Conservation (phyloP, 2,329 filamentous ascomycete genomes). For the Orbilia oligospora region DNA sequence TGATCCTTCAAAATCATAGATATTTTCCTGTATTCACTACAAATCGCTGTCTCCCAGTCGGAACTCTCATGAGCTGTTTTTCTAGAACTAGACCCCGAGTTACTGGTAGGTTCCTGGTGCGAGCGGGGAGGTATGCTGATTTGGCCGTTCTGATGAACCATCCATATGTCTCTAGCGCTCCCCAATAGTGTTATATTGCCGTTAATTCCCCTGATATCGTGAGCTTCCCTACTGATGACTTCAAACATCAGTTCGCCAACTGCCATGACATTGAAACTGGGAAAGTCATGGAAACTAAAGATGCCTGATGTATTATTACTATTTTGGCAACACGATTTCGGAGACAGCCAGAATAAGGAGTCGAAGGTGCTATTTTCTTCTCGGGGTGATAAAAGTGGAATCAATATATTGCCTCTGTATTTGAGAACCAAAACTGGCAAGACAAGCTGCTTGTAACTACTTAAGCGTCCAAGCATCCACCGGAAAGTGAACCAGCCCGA, state of each 20-base stretch:
- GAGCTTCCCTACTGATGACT: neutral
- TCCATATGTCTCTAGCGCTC: neutral
- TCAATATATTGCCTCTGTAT: neutral
- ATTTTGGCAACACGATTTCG: neutral
- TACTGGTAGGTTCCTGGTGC: too few species aligned
- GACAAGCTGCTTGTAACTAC: neutral
- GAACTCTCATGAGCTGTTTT: conserved; percentile 1
- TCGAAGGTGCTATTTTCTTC: conserved; percentile 7
- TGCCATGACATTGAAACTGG: neutral
- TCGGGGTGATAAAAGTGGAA: conserved; percentile 1
- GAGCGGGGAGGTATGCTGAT: too few species aligned
- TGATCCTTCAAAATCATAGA: neutral
- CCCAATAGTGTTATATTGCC: conserved; percentile 2
- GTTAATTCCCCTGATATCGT: neutral
- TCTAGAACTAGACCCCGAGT: neutral
- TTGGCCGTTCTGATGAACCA: neutral
- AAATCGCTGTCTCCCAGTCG: neutral
- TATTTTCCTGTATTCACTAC: neutral
- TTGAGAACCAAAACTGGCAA: neutral
- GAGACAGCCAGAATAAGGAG: conserved; percentile 2
- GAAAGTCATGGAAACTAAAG: too few species aligned
- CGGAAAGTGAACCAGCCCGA: too few species aligned
- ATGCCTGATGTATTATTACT: too few species aligned
- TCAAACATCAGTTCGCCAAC: neutral
- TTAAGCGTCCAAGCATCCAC: too few species aligned